Conservation (phyloP, 202 grass and related monocot species). For the Hordeum pubiflorum region DNA sequence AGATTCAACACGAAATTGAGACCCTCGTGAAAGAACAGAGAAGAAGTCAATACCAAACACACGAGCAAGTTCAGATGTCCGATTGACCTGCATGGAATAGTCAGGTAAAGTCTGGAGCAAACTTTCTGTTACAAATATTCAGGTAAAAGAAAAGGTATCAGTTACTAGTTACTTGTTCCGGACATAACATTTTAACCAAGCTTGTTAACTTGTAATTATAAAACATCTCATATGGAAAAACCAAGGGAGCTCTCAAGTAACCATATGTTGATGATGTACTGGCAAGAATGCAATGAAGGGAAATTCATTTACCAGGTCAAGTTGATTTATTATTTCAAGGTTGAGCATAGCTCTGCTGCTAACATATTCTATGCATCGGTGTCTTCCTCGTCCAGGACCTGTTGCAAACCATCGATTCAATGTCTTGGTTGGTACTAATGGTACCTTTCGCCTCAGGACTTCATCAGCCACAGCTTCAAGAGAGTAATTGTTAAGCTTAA, state of each 20-base stretch:
- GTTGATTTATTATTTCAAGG: constrained; percentile 83
- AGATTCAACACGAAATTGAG: constrained; percentile 95
- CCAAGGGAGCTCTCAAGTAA: constrained; percentile 3
- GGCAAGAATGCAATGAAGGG: constrained; percentile 16
- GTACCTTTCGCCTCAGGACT: constrained; percentile 83
- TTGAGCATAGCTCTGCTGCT: constrained; percentile 57
- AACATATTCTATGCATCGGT: constrained; percentile 60
- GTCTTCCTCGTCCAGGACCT: constrained; percentile 61
- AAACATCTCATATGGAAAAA: constrained; percentile 8
- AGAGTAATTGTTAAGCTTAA: constrained; percentile 86
- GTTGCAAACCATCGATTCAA: constrained; percentile 83
- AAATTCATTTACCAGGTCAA: constrained; percentile 71
- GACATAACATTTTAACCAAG: constrained; percentile 18
- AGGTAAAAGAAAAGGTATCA: not conserved
- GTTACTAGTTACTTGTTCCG: not conserved
- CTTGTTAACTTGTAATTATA: not conserved
- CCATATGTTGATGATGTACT: not conserved
- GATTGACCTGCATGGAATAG: constrained; percentile 64
- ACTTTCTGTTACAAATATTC: not conserved
- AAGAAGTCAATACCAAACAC: constrained; percentile 99
- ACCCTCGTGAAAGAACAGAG: constrained; percentile 89
- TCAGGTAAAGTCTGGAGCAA: constrained; percentile 20
- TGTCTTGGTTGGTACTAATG: constrained; percentile 63
- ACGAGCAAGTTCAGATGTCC: constrained; percentile 96
- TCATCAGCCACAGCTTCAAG: constrained; percentile 84